phyloP scores from a whole-genome alignment of 768 basidiomycete genomes.

The Filobasidium floriforme region DNA sequence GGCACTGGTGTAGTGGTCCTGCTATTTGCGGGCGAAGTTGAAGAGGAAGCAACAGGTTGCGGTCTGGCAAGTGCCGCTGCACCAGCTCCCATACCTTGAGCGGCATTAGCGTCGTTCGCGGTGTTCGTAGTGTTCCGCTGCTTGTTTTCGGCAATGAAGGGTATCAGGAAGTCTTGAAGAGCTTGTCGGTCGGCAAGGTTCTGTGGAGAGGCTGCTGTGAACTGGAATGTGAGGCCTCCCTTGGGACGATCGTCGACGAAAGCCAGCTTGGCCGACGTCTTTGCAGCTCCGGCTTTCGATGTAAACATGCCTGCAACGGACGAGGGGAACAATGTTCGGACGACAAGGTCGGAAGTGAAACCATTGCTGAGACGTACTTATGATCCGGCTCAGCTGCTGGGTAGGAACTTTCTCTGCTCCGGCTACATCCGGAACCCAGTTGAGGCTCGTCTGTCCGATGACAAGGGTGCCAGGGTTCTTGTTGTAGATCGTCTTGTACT shows the following conservation, averaged over 20 bases:
- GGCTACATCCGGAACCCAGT: constrained; percentile 64
- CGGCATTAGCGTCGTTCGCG: constrained; percentile 3
- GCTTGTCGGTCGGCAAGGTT: constrained; percentile 31
- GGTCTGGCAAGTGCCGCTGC: background rate
- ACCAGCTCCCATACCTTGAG: constrained; percentile 12
- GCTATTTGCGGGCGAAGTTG: background rate
- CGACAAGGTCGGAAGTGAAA: too few species aligned
- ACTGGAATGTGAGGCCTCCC: constrained; percentile 40
- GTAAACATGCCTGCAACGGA: constrained; percentile 41
- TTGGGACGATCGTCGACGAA: constrained; percentile 40
- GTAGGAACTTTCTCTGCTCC: constrained; percentile 14
- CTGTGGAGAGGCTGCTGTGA: constrained; percentile 30
- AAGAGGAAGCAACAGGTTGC: background rate
- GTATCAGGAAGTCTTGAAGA: constrained; percentile 39
- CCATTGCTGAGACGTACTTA: constrained; percentile 6
- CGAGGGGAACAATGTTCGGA: too few species aligned
- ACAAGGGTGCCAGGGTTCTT: constrained; percentile 68
- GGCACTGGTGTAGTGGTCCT: background rate
- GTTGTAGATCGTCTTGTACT: constrained; percentile 59
- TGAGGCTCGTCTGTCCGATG: constrained; percentile 63
- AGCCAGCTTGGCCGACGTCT: constrained; percentile 38
- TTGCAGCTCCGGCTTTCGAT: constrained; percentile 36
- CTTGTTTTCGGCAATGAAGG: constrained; percentile 33
- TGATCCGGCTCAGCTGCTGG: constrained; percentile 22
- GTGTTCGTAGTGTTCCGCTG: constrained; percentile 15